Evolutionary conservation across 257 asterid species (phyloP), one percentile per base, ranked within the genome.

Genomic region (Solanum sitiens): DNA sequence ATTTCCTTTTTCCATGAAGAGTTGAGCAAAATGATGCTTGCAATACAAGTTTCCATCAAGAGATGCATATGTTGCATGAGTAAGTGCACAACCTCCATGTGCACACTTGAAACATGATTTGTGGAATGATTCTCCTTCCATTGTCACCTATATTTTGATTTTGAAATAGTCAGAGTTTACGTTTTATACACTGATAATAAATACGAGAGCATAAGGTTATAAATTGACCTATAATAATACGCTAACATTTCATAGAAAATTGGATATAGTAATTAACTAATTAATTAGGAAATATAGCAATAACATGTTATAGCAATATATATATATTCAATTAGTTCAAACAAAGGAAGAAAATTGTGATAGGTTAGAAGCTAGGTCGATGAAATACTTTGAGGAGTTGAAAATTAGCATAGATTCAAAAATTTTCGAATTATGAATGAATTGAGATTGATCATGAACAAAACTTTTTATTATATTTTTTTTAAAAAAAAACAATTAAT

Each of bases 21-120:
- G 91, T 32, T 92, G 94, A 65, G 89, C 90, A 70, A 92, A 91
- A 88, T 92, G 93, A 90, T 90, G 92, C 86, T 89, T 92, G 89
- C 94, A 92, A 85, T 92, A 92, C 32, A 91, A 87, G 73, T 87
- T 84, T 50, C 94, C 94, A 82, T 92, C 91, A 56, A 92, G 83
- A 6, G 94, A 91, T 13, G 92, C 93, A 73, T 91, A 91, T 5
- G 91, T 84, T 72, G 93, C 88, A 61, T 91, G 93, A 21, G 93
- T 91, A 7, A 91, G 91, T 25, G 90, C 91, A 80, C 93, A 91
- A 11, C 93, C 93, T 56, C 92, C 92, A 87, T 90, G 92, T 50
- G 93, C 91, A 86, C 93, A 91, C 89, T 89, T 92, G 92, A 92
- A 92, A 84, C 94, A 92, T 85, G 94, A 88, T 68, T 90, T 92